Evolutionary conservation across 352 stramenopile species (phyloP).

Genomic region (Thraustochytrium sp.): DNA sequence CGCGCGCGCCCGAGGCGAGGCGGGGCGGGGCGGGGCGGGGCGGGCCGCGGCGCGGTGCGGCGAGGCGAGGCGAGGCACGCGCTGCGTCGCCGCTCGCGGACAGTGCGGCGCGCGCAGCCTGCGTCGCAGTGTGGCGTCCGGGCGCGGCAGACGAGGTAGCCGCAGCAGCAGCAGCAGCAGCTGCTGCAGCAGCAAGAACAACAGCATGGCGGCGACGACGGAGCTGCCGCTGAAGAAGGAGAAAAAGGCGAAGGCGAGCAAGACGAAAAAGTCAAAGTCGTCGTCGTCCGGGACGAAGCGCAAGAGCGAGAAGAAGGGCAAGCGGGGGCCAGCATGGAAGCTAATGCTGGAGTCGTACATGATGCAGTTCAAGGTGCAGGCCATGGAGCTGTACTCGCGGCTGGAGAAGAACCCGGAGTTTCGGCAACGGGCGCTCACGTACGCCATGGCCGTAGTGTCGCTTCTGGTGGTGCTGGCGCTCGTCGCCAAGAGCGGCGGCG

Average conservation of each 20-base stretch:
- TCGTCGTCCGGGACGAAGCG: too few relatives aligned
- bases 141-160: too few relatives aligned
- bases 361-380: background rate
- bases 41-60: too few relatives aligned
- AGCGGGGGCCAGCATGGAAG: constrained; percentile 30
- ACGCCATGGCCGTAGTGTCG: background rate
- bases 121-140: too few relatives aligned
- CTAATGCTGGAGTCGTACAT: background rate
- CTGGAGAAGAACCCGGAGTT: constrained; percentile 26
- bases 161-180: too few relatives aligned
- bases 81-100: too few relatives aligned
- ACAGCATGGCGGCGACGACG: too few relatives aligned
- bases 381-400: background rate
- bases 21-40: too few relatives aligned
- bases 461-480: constrained; percentile 4
- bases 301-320: constrained; percentile 13
- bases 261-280: background rate
- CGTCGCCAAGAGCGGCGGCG: background rate
- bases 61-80: too few relatives aligned
- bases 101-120: too few relatives aligned
- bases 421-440: background rate
- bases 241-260: background rate
- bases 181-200: constrained; percentile 1
- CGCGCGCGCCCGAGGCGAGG: too few relatives aligned
- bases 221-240: background rate